These are phyloP conservation scores for Butyriboletus regius DNA, from an alignment of 1,284 basidiomycete species.

Conservation along the genomic window DNA sequence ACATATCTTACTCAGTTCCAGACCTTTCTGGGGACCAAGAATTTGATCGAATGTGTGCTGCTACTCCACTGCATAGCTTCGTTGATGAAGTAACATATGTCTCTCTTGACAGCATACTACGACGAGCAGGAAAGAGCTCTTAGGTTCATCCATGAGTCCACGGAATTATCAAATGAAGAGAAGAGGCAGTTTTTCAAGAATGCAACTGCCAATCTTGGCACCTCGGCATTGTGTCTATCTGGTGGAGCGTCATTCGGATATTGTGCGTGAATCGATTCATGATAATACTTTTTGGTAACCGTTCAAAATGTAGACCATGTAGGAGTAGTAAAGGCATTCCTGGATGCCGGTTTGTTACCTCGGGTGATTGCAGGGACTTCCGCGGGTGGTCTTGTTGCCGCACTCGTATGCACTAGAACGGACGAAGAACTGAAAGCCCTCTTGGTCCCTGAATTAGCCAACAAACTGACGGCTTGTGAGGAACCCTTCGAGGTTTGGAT, in stretches of 20 bases:
- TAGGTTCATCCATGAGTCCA: constrained; percentile 65
- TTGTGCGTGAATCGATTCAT: constrained; percentile 43
- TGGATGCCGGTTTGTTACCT: constrained; percentile 82
- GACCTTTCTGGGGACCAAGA: constrained; percentile 86
- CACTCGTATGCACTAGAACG: constrained; percentile 78
- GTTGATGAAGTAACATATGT: background rate
- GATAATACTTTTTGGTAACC: constrained; percentile 7
- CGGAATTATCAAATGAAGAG: constrained; percentile 73
- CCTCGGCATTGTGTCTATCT: constrained; percentile 85
- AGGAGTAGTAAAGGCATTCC: constrained; percentile 85
- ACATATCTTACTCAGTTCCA: constrained; percentile 29
- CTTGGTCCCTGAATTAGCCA: constrained; percentile 75
- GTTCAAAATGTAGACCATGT: constrained; percentile 60
- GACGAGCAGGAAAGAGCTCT: constrained; percentile 71
- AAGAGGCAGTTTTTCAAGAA: constrained; percentile 89
- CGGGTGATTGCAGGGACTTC: constrained; percentile 88
- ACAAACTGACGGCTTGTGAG: constrained; percentile 85
- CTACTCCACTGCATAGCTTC: background rate
- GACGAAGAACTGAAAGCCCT: constrained; percentile 78
- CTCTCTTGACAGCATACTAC: constrained; percentile 56
- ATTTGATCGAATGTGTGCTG: constrained; percentile 68
- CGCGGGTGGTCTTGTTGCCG: constrained; percentile 86
- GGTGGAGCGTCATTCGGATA: constrained; percentile 94
- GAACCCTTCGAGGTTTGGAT: constrained; percentile 77
- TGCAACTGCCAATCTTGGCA: constrained; percentile 82